Base-by-base conservation (phyloP, 2,329 filamentous ascomycete species). In the Aspergillaceae sp. region DNA sequence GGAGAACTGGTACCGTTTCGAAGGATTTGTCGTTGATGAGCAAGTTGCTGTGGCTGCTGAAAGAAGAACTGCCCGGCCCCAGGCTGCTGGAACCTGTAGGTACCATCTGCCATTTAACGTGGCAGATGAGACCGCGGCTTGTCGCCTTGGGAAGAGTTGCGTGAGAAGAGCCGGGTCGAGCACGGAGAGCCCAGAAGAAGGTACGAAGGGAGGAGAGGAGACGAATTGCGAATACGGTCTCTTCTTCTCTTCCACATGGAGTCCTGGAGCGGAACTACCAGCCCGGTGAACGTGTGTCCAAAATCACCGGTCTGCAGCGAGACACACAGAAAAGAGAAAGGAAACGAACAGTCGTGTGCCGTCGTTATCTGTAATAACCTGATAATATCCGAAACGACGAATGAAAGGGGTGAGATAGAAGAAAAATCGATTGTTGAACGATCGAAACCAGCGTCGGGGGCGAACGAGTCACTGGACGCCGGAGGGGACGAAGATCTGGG, bases 41-140 rank as follows among this genome's bases (percentile, higher is more conserved):
- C 58, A 51, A 63, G 61, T 50, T 70, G 70, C 55, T 72, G 69
- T 44, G 63, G 49, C 60, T 65, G 64, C 63, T 68, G 64, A 53
- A 71, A 72, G 59, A 67, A 72, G 56, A 71, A 74, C 58, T 70
- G 71, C 66, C 71, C 71, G 68, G 70, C 68, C 65, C 70, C 71
- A 72, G 71, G 69, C 69, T 74, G 71, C 65, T 73, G 71, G 70
- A 72, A 74, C 66, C 72, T 70, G 68, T 72, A 74, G 65, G 69
- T 69, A 73, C 71, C 72, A 74, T 74, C 72, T 72, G 72, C 72
- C 72, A 74, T 74, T 69, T 73, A 74, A 69, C 68, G 68, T 63
- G 69, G 69, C 66, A 70, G 66, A 69, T 57, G 66, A 66, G 62
- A 69, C 67, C 66, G 63, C 57, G 60, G 52, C 54, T 62, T 62